Evolutionary conservation across 169 alveolate species (phyloP), one percentile per base, ranked within the genome.

Genomic region (Cryptosporidium viatorum): DNA sequence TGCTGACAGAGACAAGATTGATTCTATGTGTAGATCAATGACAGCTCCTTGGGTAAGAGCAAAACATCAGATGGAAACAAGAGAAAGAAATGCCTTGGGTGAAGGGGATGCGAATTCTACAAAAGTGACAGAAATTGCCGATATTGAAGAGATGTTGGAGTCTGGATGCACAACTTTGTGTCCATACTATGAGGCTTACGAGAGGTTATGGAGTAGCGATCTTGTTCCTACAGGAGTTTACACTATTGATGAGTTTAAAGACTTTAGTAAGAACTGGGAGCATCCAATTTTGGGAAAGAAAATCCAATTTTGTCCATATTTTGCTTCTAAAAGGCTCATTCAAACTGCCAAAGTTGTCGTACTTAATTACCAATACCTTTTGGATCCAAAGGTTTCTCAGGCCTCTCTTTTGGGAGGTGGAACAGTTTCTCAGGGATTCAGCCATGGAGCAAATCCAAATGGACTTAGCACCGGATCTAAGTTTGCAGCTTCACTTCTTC

Each of bases 331-430:
- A 71, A 94, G 97, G 26, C 93, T 97, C 31, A 89, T 98, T 0
- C 98, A 96, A 69, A 89, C 92, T 51, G 98, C 99, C 12, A 97
- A 97, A 80, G 97, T 98, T 18, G 96, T 98, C 7, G 99, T 98
- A 31, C 96, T 97, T 86, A 97, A 98, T 73, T 98, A 98, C 91
- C 98, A 98, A 86, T 97, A 97, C 92, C 87, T 97, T 85, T 92
- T 98, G 58, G 99, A 97, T 91, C 99, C 99, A 10, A 95, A 97
- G 74, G 99, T 98, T n/a, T 93, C 99, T 50, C 92, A 85, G 65
- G 92, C 92, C 37, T 65, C 92, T 21, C 70, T 85, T n/a, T 67
- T 85, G 9, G 92, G 92, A 31, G 84, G 73, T 21, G 92, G 92
- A 14, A 74, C 85, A 16, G 86, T 71, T 5, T 60, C 86, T 52